phyloP scores from a whole-genome alignment of 129 eudicot species.

The carrot (Daucus carota) region DNA sequence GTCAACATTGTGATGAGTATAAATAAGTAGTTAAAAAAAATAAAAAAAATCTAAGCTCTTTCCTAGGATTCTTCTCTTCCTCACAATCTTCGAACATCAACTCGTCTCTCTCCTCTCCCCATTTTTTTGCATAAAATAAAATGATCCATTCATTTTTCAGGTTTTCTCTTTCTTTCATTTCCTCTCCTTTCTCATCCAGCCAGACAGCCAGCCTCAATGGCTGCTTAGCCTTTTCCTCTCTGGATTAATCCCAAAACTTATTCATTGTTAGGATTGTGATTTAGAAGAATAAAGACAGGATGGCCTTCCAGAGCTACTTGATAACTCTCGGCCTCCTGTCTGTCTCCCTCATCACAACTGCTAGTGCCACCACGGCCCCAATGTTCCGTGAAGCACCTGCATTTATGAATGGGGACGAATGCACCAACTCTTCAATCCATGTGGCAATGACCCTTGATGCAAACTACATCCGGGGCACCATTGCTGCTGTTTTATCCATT shows the following conservation, averaged over 20 bases:
- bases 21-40: background rate
- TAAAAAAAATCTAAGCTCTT: background rate
- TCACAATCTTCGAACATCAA: background rate
- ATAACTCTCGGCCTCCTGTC: slow-evolving; percentile 36
- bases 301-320: slow-evolving; percentile 21
- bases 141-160: slow-evolving; percentile 1
- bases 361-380: background rate
- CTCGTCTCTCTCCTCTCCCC: slow-evolving; percentile 1
- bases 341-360: slow-evolving; percentile 13
- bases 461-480: slow-evolving; percentile 41
- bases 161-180: background rate
- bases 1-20: too few relatives aligned
- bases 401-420: slow-evolving; percentile 22
- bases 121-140: background rate
- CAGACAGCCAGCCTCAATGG: slow-evolving; percentile 14
- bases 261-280: background rate
- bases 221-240: slow-evolving; percentile 9
- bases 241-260: background rate
- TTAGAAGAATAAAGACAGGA: slow-evolving; percentile 16
- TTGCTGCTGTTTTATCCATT: slow-evolving; percentile 40
- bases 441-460: slow-evolving; percentile 45
- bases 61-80: slow-evolving; percentile 15
- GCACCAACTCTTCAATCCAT: slow-evolving; percentile 22
- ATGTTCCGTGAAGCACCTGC: slow-evolving; percentile 39
- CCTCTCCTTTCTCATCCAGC: background rate